Conservation (phyloP, 1,284 basidiomycete species). For the Lentinus polychrous region DNA sequence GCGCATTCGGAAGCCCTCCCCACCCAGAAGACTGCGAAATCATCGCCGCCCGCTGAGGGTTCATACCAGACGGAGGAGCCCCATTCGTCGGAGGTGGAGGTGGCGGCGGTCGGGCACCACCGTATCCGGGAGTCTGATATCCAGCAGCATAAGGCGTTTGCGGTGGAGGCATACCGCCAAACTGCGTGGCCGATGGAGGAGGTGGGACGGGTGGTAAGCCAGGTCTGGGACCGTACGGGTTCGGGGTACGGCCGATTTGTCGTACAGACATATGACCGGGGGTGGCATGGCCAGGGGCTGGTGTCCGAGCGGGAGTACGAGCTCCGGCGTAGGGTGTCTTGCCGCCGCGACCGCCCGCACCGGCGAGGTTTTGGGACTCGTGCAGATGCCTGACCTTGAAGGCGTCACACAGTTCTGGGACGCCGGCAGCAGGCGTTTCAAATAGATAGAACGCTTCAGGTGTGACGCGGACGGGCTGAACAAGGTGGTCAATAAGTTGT, state of each 20-base stretch:
- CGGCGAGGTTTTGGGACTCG: slow-evolving; percentile 64
- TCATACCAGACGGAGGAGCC: slow-evolving; percentile 48
- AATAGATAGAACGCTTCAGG: slow-evolving; percentile 89
- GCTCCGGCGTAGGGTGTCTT: slow-evolving; percentile 72
- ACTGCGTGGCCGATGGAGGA: slow-evolving; percentile 7
- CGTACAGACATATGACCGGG: slow-evolving; percentile 72
- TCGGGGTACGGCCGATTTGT: slow-evolving; percentile 64
- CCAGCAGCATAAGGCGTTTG: slow-evolving; percentile 38
- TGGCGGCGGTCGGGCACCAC: slow-evolving; percentile 9
- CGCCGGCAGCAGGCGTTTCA: slow-evolving; percentile 82
- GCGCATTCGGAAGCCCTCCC: slow-evolving; percentile 14
- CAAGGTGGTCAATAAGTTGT: slow-evolving; percentile 7
- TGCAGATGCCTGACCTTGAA: slow-evolving; percentile 90
- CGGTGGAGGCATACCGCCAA: slow-evolving; percentile 16
- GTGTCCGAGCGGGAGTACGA: slow-evolving; percentile 70
- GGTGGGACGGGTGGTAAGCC: slow-evolving; percentile 14
- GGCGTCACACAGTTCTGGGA: slow-evolving; percentile 89
- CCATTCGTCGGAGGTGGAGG: slow-evolving; percentile 35
- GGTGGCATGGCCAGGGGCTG: slow-evolving; percentile 56
- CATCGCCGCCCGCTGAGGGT: slow-evolving; percentile 57
- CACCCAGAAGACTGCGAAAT: slow-evolving; percentile 39
- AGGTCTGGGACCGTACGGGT: slow-evolving; percentile 50
- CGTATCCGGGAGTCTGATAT: slow-evolving; percentile 48
- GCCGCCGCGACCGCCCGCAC: slow-evolving; percentile 50
- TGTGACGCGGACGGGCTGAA: slow-evolving; percentile 79